Conservation (phyloP, 1,284 basidiomycete species). For the Phaffia rhodozyma region DNA sequence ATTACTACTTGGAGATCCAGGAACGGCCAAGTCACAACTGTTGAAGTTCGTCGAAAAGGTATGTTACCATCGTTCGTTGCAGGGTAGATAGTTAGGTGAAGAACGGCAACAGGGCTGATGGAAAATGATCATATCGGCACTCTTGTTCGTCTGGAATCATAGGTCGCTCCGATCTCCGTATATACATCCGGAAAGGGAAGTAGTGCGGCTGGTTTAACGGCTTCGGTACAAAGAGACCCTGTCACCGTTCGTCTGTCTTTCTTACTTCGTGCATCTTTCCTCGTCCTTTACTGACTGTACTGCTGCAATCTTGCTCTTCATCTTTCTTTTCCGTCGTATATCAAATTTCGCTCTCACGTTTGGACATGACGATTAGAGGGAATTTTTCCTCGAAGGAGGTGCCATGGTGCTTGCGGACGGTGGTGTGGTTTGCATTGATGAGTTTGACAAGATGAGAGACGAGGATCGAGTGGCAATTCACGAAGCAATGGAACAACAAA, state of each 20-base stretch:
- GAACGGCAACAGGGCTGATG: background rate
- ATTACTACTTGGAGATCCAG: conserved; percentile 87
- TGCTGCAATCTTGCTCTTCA: background rate
- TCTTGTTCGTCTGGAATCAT: background rate
- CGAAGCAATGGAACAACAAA: conserved; percentile 99
- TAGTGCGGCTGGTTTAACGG: conserved; percentile 94
- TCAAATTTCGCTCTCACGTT: background rate
- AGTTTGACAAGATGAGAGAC: conserved; percentile 99
- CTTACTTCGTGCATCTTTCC: background rate
- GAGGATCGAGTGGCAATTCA: conserved; percentile 98
- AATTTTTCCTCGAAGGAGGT: conserved; percentile 97
- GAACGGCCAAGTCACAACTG: conserved; percentile 94
- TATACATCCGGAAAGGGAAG: conserved; percentile 98
- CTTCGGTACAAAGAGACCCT: conserved; percentile 89
- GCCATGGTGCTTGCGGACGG: conserved; percentile 99
- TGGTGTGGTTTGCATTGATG: conserved; percentile 98
- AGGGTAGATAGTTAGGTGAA: background rate
- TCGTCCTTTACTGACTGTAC: conserved; percentile 7
- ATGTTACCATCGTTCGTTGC: conserved; percentile 1
- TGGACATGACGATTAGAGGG: conserved; percentile 47
- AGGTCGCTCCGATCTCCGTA: conserved; percentile 93
- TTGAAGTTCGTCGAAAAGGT: conserved; percentile 99
- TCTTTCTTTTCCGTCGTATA: background rate
- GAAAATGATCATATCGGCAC: background rate
- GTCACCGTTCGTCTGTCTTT: conserved; percentile 53